Conservation (phyloP, 177 flowering plant genomes). For the Vitis hybrid region DNA sequence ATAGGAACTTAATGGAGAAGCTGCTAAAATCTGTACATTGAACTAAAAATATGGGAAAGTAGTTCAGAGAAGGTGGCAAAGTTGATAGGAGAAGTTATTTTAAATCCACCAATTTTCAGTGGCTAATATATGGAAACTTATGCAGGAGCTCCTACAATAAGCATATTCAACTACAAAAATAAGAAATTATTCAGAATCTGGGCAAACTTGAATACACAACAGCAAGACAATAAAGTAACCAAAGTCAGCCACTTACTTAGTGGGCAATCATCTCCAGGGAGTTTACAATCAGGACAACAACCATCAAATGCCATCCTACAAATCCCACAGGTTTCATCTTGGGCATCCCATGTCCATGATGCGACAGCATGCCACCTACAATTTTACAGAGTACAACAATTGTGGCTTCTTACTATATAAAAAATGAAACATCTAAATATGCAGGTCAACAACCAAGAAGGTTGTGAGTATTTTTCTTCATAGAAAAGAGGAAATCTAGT, state of each 20-base stretch:
- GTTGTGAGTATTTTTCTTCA: not conserved
- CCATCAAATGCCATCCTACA: conserved; percentile 98
- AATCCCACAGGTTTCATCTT: conserved; percentile 97
- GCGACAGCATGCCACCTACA: conserved; percentile 88
- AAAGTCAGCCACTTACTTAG: conserved; percentile 46
- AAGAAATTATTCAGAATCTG: not conserved
- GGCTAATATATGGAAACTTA: too few species aligned
- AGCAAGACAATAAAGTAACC: not conserved
- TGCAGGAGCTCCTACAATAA: too few species aligned
- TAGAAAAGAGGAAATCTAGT: not conserved
- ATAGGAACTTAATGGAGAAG: too few species aligned
- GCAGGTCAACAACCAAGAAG: not conserved
- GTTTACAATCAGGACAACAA: conserved; percentile 93
- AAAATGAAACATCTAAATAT: not conserved
- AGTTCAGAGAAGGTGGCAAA: too few species aligned
- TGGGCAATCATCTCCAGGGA: conserved; percentile 94
- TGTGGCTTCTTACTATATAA: not conserved
- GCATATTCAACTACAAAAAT: too few species aligned
- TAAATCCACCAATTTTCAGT: too few species aligned
- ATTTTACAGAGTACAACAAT: conserved; percentile 1
- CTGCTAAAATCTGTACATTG: too few species aligned
- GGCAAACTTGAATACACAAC: not conserved
- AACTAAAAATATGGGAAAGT: too few species aligned
- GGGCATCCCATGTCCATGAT: conserved; percentile 99
- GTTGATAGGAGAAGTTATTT: too few species aligned